Evolutionary conservation across 352 stramenopile species (phyloP).

Genomic region (Elongisporangium undulatum): DNA sequence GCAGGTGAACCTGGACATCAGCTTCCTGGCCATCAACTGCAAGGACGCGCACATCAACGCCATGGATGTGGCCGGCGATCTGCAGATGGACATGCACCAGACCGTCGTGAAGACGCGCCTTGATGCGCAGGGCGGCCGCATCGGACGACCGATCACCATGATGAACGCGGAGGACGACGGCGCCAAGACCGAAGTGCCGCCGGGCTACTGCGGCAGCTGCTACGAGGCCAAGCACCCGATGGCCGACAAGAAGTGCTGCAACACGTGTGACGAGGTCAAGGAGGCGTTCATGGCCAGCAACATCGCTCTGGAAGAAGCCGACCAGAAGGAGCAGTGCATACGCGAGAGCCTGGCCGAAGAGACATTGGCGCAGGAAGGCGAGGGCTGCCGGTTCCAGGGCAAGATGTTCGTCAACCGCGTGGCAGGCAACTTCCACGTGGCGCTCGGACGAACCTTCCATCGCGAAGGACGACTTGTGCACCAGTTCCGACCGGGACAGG

Average conservation of each 20-base stretch:
- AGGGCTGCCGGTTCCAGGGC: slow-evolving; percentile 74
- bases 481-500: slow-evolving; percentile 77
- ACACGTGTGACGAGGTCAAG: slow-evolving; percentile 82
- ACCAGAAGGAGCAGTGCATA: slow-evolving; percentile 75
- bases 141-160: slow-evolving; percentile 53
- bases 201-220: slow-evolving; percentile 94
- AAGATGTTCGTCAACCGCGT: slow-evolving; percentile 86
- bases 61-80: slow-evolving; percentile 98
- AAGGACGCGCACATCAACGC: slow-evolving; percentile 97
- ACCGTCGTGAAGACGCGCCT: slow-evolving; percentile 93
- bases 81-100: slow-evolving; percentile 96
- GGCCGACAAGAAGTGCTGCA: slow-evolving; percentile 67
- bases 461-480: slow-evolving; percentile 74
- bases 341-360: slow-evolving; percentile 62
- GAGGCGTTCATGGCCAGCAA: slow-evolving; percentile 77
- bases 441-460: slow-evolving; percentile 76
- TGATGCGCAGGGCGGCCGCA: slow-evolving; percentile 57
- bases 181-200: slow-evolving; percentile 42
- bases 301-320: slow-evolving; percentile 67
- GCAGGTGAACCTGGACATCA: slow-evolving; percentile 97
- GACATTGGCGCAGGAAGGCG: slow-evolving; percentile 66
- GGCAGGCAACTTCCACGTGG: slow-evolving; percentile 83
- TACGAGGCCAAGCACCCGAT: slow-evolving; percentile 83
- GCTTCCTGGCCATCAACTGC: slow-evolving; percentile 96
- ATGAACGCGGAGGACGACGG: slow-evolving; percentile 12